Evolutionary conservation across 495 filamentous ascomycete species (phyloP).

Genomic region (Gamarada debralockiae): DNA sequence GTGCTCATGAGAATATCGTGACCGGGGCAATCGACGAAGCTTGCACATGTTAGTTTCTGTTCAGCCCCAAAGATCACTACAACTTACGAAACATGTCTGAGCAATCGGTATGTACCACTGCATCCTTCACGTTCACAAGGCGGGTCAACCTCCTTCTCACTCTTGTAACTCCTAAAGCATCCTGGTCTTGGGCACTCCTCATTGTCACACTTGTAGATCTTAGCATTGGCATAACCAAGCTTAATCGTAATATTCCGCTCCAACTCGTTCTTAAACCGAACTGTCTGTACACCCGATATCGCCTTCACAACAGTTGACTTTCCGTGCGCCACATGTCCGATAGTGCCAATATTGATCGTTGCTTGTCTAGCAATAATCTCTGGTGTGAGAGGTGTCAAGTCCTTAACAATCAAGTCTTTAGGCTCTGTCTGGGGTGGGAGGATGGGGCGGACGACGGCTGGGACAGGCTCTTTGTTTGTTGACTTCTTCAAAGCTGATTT

Average conservation of each 20-base stretch:
- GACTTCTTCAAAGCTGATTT: conserved; percentile 41
- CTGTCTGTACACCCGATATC: conserved; percentile 97
- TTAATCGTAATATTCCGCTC: conserved; percentile 99
- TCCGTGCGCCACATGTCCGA: conserved; percentile 97
- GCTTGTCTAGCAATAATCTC: conserved; percentile 97
- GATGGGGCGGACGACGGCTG: conserved; percentile 41
- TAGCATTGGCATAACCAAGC: conserved; percentile 98
- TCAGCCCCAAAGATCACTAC: not conserved
- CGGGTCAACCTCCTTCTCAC: conserved; percentile 95
- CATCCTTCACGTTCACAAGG: conserved; percentile 94
- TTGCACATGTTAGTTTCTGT: conserved; percentile 24
- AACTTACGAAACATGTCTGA: conserved; percentile 85
- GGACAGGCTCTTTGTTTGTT: conserved; percentile 29
- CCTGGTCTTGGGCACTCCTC: conserved; percentile 83
- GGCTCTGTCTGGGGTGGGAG: conserved; percentile 91
- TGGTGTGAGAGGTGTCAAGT: conserved; percentile 79
- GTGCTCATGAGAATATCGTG: conserved; percentile 99
- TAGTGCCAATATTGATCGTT: conserved; percentile 98
- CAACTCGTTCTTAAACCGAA: conserved; percentile 98
- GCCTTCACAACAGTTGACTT: conserved; percentile 99
- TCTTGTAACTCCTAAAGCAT: conserved; percentile 96
- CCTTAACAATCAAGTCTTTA: conserved; percentile 71
- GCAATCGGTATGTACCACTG: conserved; percentile 72
- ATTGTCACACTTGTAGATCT: conserved; percentile 98
- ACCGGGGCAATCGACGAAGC: conserved; percentile 97